Percentiles rank a stretch among this genome's conserved stretches.
These are phyloP conservation scores for Tolypocladium tropicale DNA, from an alignment of 2,329 filamentous ascomycete species.

Conservation along the genomic window DNA sequence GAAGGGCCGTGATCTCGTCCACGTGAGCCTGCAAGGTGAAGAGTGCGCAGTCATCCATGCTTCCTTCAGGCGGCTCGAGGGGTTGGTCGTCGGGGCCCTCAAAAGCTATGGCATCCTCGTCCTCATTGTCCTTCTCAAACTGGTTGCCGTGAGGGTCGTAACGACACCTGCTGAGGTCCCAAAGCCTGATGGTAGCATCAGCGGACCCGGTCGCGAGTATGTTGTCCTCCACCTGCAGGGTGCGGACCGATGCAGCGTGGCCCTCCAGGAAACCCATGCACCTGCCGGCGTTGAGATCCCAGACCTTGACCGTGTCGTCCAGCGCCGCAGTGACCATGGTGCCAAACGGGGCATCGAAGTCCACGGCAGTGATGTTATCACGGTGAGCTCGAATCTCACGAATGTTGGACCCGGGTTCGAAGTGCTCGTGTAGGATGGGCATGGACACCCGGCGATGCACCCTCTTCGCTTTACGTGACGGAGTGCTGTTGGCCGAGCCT, in stretches of 20 bases:
- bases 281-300: slow-evolving; percentile 88
- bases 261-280: slow-evolving; percentile 90
- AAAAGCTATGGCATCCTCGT: slow-evolving; percentile 61
- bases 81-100: slow-evolving; percentile 58
- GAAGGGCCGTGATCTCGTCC: slow-evolving; percentile 85
- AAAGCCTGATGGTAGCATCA: slow-evolving; percentile 88
- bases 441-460: slow-evolving; percentile 69
- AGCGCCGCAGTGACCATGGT: slow-evolving; percentile 86
- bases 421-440: slow-evolving; percentile 91
- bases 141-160: slow-evolving; percentile 62
- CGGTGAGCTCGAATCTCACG: slow-evolving; percentile 81
- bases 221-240: slow-evolving; percentile 91
- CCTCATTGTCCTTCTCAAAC: slow-evolving; percentile 48
- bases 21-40: slow-evolving; percentile 84
- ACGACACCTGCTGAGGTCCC: slow-evolving; percentile 85
- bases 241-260: slow-evolving; percentile 85
- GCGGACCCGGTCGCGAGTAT: slow-evolving; percentile 89
- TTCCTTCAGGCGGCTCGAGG: slow-evolving; percentile 63
- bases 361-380: slow-evolving; percentile 79
- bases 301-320: slow-evolving; percentile 90
- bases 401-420: slow-evolving; percentile 80
- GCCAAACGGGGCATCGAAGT: slow-evolving; percentile 96
- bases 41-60: slow-evolving; percentile 82
- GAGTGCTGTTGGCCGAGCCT: slow-evolving; percentile 35
- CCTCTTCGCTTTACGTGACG: slow-evolving; percentile 37